phyloP scores from a whole-genome alignment of 2,329 filamentous ascomycete species.

The Talaromyces sp. region DNA sequence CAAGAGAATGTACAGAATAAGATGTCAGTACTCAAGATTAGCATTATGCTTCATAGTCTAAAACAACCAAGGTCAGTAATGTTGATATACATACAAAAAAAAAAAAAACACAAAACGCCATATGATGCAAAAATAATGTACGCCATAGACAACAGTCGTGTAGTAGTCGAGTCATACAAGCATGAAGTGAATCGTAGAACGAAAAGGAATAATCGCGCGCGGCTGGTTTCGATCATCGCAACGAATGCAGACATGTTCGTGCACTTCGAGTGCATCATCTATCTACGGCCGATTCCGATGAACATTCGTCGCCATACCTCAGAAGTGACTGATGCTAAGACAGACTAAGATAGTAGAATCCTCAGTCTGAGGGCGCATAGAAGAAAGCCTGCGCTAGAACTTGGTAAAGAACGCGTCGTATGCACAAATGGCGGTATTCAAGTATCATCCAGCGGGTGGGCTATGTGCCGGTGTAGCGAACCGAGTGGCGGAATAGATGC shows the following conservation, averaged over 20 bases:
- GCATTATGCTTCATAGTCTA: not conserved
- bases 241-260: no score
- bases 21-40: not conserved
- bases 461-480: not conserved
- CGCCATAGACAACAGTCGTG: not conserved
- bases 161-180: not conserved
- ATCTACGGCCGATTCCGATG: not conserved
- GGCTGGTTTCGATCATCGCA: not conserved
- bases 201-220: not conserved
- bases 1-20: not conserved
- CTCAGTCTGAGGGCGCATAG: not conserved
- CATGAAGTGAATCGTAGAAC: not conserved
- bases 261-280: not conserved
- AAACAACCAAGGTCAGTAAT: not conserved
- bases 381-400: not conserved
- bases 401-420: not conserved
- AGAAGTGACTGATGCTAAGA: not conserved
- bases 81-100: not conserved
- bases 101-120: not conserved
- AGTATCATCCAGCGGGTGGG: not conserved
- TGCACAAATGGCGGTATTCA: not conserved
- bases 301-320: not conserved
- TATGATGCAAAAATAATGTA: not conserved
- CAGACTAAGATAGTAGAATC: not conserved
- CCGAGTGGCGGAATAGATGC: no score